phyloP scores from a whole-genome alignment of 1,139 yeast species.

The Lodderomyces oxycetoniae region DNA sequence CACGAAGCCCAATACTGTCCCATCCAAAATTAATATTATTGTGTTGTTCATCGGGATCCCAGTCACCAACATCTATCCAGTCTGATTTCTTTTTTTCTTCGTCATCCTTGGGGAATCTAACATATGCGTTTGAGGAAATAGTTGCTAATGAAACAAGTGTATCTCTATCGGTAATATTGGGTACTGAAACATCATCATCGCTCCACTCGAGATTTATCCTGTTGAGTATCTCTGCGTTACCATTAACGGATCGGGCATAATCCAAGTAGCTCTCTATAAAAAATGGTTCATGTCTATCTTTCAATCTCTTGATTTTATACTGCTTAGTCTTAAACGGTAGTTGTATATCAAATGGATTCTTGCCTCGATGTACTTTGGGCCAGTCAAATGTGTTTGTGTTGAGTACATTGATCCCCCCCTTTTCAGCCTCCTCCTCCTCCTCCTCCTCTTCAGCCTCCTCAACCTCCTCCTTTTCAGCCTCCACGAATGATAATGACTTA shows the following conservation, averaged over 20 bases:
- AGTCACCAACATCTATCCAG: constrained; percentile 76
- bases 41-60: constrained; percentile 41
- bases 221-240: constrained; percentile 39
- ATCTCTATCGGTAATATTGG: constrained; percentile 68
- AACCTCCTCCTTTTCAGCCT: constrained; percentile 5
- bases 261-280: constrained; percentile 61
- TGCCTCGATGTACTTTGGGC: constrained; percentile 31
- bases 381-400: constrained; percentile 27
- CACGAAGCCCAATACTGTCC: constrained; percentile 80
- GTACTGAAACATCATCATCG: constrained; percentile 49
- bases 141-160: constrained; percentile 74
- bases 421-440: neutral
- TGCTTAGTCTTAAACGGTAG: constrained; percentile 23
- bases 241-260: constrained; percentile 46
- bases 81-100: constrained; percentile 48
- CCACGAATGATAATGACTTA: no score
- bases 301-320: constrained; percentile 42
- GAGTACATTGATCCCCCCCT: constrained; percentile 9
- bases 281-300: constrained; percentile 55
- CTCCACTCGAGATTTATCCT: constrained; percentile 54
- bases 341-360: constrained; percentile 42
- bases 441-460: constrained; percentile 3
- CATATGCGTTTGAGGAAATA: constrained; percentile 91
- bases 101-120: constrained; percentile 66
- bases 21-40: constrained; percentile 65